A percentile compares a stretch with the other conserved stretches of the same genome.
Evolutionary conservation across 345 rosid species (phyloP).

Genomic region (Cardamine chenopodiifolia): DNA sequence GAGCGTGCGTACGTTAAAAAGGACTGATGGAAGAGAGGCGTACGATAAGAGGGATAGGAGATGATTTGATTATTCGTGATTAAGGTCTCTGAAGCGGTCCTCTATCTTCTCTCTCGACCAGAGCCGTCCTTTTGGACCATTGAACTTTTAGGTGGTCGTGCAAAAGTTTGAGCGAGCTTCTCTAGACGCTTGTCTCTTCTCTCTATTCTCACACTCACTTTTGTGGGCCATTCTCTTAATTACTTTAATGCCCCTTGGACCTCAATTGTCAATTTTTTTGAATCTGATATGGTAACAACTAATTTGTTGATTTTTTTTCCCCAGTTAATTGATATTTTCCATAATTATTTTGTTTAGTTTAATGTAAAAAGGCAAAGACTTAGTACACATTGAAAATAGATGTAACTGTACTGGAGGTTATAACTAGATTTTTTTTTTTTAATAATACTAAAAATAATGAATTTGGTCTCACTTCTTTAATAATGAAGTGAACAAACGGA

Average conservation of each 20-base stretch:
- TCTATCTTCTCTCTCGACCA: constrained; percentile 18
- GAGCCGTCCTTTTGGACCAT: constrained; percentile 45
- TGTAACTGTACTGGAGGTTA: too few species aligned
- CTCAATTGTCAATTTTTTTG: constrained; percentile 9
- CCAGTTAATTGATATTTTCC: neutral
- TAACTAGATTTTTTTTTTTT: too few species aligned
- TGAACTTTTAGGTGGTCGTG: constrained; percentile 48
- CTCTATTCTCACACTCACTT: neutral
- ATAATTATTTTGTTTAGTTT: neutral
- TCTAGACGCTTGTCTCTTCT: constrained; percentile 44
- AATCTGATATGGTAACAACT: constrained; percentile 3
- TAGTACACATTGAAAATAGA: too few species aligned
- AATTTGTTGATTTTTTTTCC: too few species aligned
- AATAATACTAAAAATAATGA: too few species aligned
- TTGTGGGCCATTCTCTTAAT: constrained; percentile 13
- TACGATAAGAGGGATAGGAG: constrained; percentile 33
- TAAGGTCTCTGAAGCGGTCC: constrained; percentile 35
- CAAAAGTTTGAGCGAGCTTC: constrained; percentile 45
- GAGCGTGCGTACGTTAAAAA: constrained; percentile 39
- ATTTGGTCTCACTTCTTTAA: constrained; percentile 20
- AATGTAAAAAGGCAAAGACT: neutral
- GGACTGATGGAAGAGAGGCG: constrained; percentile 19
- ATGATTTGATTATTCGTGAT: constrained; percentile 39
- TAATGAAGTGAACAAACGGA: constrained; percentile 26
- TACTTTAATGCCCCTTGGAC: neutral